A percentile compares a stretch with the other conserved stretches of the same genome.
Conservation (phyloP, 495 filamentous ascomycete species). For the Xylaria venustula region DNA sequence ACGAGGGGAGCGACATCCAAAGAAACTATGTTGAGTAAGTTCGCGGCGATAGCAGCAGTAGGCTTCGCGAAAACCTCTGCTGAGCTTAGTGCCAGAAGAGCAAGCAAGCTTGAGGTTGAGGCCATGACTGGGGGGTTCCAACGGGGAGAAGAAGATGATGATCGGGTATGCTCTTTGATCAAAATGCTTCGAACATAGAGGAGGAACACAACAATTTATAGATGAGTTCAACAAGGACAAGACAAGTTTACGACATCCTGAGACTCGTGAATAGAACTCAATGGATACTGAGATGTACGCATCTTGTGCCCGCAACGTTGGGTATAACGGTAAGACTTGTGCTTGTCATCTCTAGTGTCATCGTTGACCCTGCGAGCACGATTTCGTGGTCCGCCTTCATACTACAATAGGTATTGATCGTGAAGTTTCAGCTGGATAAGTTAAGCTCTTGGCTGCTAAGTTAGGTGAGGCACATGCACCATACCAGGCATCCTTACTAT, state of each 20-base stretch:
- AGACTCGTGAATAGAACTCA: too few relatives aligned
- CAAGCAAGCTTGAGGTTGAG: neutral
- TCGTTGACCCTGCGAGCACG: neutral
- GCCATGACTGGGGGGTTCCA: neutral
- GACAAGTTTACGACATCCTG: too few relatives aligned
- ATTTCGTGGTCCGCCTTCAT: neutral
- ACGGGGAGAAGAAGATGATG: neutral
- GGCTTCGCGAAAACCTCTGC: neutral
- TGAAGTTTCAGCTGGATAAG: neutral
- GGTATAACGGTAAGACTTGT: neutral
- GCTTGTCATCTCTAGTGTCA: neutral
- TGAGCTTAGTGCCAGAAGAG: neutral
- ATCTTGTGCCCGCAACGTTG: neutral
- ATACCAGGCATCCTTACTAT: neutral
- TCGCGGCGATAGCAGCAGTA: neutral
- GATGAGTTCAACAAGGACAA: neutral
- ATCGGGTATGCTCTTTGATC: neutral
- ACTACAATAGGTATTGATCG: neutral
- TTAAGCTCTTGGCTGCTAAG: neutral
- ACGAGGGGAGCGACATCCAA: conserved; percentile 7
- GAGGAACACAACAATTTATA: neutral
- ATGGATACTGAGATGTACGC: too few relatives aligned
- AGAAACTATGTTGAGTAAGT: conserved; percentile 3
- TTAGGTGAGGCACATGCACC: neutral
- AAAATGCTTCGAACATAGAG: neutral